These are phyloP conservation scores for Castanopsis chinensis DNA, from an alignment of 306 rosid genomes.

Conservation along the genomic window DNA sequence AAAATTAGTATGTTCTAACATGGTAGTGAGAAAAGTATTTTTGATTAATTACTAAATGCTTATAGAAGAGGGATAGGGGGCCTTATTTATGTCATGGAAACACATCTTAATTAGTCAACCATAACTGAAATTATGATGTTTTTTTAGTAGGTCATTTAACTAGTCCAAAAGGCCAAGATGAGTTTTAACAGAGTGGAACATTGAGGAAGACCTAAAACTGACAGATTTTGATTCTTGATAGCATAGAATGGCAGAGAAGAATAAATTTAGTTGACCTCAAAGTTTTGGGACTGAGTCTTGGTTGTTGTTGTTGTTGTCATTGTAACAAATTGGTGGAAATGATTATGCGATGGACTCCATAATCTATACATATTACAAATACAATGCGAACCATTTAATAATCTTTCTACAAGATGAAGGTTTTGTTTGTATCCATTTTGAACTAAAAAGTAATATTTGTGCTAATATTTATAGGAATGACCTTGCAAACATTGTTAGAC, in stretches of 20 bases:
- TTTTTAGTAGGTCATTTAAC: background rate
- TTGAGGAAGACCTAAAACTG: too few species aligned
- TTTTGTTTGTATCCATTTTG: background rate
- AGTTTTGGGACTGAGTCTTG: too few species aligned
- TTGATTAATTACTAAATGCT: too few species aligned
- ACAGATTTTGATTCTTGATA: too few species aligned
- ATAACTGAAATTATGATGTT: background rate
- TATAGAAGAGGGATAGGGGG: too few species aligned
- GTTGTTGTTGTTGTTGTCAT: too few species aligned
- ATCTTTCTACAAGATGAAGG: background rate
- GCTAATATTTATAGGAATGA: conserved; percentile 51
- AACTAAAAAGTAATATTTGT: background rate
- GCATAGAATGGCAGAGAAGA: too few species aligned
- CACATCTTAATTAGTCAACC: background rate
- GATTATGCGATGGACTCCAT: background rate
- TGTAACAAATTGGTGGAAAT: background rate
- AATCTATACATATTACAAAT: background rate
- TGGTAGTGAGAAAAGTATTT: too few species aligned
- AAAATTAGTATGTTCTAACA: too few species aligned
- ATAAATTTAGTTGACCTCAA: too few species aligned
- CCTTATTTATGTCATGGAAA: background rate
- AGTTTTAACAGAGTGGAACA: background rate
- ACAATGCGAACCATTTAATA: background rate
- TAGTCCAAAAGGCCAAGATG: background rate
- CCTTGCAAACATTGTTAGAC: conserved; percentile 85